A percentile compares a stretch with the other conserved stretches of the same genome.
These are phyloP conservation scores for Pythium plurisporium DNA, from an alignment of 352 stramenopile genomes.

Conservation along the genomic window DNA sequence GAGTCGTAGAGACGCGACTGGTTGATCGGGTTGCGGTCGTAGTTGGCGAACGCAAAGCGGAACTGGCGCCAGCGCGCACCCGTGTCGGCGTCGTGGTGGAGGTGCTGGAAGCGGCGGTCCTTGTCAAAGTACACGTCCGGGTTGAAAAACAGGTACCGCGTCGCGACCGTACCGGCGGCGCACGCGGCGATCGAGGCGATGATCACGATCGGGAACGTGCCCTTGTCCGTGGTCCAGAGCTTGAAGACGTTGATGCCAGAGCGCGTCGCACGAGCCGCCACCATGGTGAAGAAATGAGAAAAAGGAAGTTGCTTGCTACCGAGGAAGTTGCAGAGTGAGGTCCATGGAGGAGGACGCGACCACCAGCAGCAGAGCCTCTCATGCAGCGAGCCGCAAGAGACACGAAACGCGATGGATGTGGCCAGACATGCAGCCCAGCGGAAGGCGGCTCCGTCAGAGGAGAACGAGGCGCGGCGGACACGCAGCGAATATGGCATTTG, in stretches of 20 bases:
- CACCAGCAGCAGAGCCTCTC: background rate
- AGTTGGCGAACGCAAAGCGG: conserved; percentile 62
- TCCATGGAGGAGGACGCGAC: background rate
- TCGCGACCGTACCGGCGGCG: conserved; percentile 17
- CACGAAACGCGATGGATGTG: conserved; percentile 8
- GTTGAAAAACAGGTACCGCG: conserved; percentile 48
- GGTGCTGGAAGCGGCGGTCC: conserved; percentile 34
- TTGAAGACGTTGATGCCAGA: conserved; percentile 38
- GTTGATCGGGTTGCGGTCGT: conserved; percentile 68
- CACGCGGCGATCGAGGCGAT: conserved; percentile 16
- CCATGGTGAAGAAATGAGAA: conserved; percentile 9
- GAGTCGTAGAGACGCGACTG: conserved; percentile 63
- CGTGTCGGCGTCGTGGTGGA: conserved; percentile 45
- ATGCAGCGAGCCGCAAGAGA: no score
- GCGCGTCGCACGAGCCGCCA: conserved; percentile 23
- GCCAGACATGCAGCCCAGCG: conserved; percentile 13
- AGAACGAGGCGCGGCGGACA: background rate
- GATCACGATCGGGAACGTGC: conserved; percentile 59
- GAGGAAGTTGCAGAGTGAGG: conserved; percentile 19
- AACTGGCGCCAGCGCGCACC: conserved; percentile 51
- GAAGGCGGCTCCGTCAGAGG: background rate
- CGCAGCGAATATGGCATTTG: background rate
- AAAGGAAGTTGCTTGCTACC: conserved; percentile 1
- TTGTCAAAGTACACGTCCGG: conserved; percentile 70
- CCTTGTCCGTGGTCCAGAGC: conserved; percentile 59